phyloP scores from a whole-genome alignment of 2,329 filamentous ascomycete species.

The Decorospora gaudefroyi region DNA sequence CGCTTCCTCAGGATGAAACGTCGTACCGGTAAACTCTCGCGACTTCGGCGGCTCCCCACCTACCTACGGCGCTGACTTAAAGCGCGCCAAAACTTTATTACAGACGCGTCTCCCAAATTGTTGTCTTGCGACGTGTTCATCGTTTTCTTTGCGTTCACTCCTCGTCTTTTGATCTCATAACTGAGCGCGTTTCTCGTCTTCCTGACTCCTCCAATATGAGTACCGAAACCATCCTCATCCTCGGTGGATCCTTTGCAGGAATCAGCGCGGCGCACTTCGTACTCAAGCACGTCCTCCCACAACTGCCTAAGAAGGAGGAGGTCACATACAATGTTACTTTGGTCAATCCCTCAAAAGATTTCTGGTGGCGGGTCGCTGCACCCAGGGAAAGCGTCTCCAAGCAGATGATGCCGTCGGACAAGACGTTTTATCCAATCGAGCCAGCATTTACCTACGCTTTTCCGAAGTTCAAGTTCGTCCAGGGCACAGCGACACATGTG shows the following conservation, averaged over 20 bases:
- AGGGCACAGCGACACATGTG: constrained; percentile 56
- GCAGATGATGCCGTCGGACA: constrained; percentile 53
- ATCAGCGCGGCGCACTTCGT: constrained; percentile 45
- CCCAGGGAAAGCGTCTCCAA: constrained; percentile 60
- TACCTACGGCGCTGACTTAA: constrained; percentile 15
- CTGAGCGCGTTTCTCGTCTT: not conserved
- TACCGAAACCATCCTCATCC: constrained; percentile 45
- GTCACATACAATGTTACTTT: constrained; percentile 58
- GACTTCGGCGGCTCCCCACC: constrained; percentile 24
- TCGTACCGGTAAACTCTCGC: constrained; percentile 6
- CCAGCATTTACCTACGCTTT: constrained; percentile 58
- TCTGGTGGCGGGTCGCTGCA: constrained; percentile 60
- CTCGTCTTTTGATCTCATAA: constrained; percentile 12
- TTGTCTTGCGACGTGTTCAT: constrained; percentile 14
- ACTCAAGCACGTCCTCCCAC: constrained; percentile 43
- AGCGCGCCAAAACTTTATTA: constrained; percentile 18
- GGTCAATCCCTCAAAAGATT: constrained; percentile 59
- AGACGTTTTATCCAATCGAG: constrained; percentile 58
- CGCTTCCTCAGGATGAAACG: constrained; percentile 2
- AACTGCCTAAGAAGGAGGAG: constrained; percentile 42
- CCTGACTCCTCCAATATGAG: constrained; percentile 36
- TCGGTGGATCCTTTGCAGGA: constrained; percentile 46
- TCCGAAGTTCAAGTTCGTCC: constrained; percentile 57
- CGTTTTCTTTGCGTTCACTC: constrained; percentile 4
- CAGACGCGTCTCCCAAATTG: constrained; percentile 12